Percentiles rank a stretch among this genome's conserved stretches.
These are phyloP conservation scores for Epichloe uncinata DNA, from an alignment of 2,329 filamentous ascomycete species.

Conservation along the genomic window DNA sequence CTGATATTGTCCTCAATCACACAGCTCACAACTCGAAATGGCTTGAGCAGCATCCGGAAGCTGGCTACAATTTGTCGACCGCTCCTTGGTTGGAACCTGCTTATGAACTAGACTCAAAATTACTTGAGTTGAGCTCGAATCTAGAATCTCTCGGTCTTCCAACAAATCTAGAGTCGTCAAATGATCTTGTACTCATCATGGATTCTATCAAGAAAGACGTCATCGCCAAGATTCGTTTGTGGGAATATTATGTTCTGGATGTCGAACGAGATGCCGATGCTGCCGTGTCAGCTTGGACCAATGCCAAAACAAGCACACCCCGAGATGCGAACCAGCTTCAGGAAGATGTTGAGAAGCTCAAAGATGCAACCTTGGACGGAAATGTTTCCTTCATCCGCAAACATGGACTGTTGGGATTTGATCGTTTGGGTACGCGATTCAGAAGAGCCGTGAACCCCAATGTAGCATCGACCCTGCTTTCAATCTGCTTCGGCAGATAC, in stretches of 20 bases:
- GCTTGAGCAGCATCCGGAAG: conserved; percentile 88
- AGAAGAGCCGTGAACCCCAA: conserved; percentile 56
- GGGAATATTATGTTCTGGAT: conserved; percentile 87
- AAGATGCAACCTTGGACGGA: conserved; percentile 29
- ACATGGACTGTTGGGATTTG: conserved; percentile 56
- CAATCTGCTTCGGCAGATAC: conserved; percentile 43
- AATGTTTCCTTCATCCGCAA: conserved; percentile 52
- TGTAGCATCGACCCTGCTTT: conserved; percentile 45
- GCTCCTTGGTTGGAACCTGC: conserved; percentile 65
- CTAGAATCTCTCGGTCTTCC: conserved; percentile 62
- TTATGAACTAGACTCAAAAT: conserved; percentile 44
- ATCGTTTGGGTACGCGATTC: conserved; percentile 69
- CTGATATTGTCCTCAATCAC: conserved; percentile 96
- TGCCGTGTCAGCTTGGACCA: conserved; percentile 58
- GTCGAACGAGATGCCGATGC: conserved; percentile 58
- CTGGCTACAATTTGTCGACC: conserved; percentile 86
- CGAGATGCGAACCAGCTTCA: conserved; percentile 25
- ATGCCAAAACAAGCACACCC: conserved; percentile 42
- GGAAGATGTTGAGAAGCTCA: conserved; percentile 33
- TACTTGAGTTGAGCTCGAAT: conserved; percentile 64
- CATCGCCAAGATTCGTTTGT: conserved; percentile 63
- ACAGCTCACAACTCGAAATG: conserved; percentile 92
- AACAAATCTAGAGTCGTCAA: conserved; percentile 52
- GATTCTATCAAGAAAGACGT: conserved; percentile 70
- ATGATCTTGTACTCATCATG: conserved; percentile 73